Evolutionary conservation across 371 early-diverging fungal species (phyloP), one percentile per base, ranked within the genome.

Genomic region (Mortierella sp.): DNA sequence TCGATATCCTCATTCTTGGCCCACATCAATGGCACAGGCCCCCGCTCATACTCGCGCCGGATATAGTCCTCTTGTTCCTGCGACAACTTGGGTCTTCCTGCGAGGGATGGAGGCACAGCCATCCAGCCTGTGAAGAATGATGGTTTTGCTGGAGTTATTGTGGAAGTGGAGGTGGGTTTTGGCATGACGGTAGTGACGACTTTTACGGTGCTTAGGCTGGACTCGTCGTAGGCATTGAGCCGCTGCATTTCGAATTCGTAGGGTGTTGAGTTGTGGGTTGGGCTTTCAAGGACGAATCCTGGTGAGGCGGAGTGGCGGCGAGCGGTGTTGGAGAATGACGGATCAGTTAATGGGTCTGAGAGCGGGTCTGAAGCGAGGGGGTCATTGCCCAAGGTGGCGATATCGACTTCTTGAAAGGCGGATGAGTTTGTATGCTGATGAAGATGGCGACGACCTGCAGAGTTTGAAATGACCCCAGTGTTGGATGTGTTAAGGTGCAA

Each of bases 1-100:
- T 81, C 81, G n/a, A 76, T 34, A 73, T 81, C 76, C 19, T 28
- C 34, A 2, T 69, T 26, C 61, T 81, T 81, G n/a, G 76, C 70
- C 81, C 82, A 75, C 75, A 82, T 70, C 72, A 77, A 14, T 2
- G 77, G 69, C 24, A 72, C 77, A 13, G 82, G 82, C 9, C 82
- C 82, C 48, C 74, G 71, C 53, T 77, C 75, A 55, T 61, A 71
- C 82, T 77, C 74, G 0, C 69, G 71, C 9, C 72, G 69, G 8
- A 71, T 24, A 24, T 71, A 77, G 16, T 74, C 75, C 55, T 77
- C 78, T 21, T 69, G 70, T 0, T 70, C 78, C n/a, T 59, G 54
- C 0, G 78, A 46, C 48, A 82, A 44, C 11, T 34, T 44, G 0
- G 82, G 82, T 1, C 82, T 40, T 31, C 82, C 82, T 8, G 82